Base-by-base conservation (phyloP, 108 stramenopile genomes). In the Chaetoceros muelleri region DNA sequence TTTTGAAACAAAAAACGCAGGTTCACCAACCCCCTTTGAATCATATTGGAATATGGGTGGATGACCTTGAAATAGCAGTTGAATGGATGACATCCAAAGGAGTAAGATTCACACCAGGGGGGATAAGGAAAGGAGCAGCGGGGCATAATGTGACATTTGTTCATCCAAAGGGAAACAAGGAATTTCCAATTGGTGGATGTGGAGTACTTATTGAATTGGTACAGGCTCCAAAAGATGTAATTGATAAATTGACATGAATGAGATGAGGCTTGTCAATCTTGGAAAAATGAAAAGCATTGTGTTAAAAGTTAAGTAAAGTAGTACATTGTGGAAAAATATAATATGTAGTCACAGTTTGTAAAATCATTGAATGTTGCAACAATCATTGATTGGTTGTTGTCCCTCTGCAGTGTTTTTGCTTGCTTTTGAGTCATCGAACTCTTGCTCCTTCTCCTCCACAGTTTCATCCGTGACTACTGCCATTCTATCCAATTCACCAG, bases 1-100 rank as follows among this genome's bases (percentile, higher is more conserved):
- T n/a, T n/a, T n/a, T n/a, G n/a, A n/a, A n/a, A n/a, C n/a, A n/a
- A n/a, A n/a, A n/a, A n/a, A 60, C 60, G 53, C 76, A 93, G 81
- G 95, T 97, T 2, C 95, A 97, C 57, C 46, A 75, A 3, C 98
- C 96, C 0, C 70, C 95, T 24, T 65, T 99, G 44, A 97, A 99
- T 71, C 98, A 99, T 65, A 76, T 99, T 57, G 98, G 98, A n/a
- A 52, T 99, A 2, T 99, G 98, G 98, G 85, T 99, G 10, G 94
- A 97, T 62, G 75, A 96, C 58, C 62, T 97, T 34, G 75, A 72
- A 45, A 70, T 62, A 10, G 89, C 90, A n/a, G 90, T 93, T 18
- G 59, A 74, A 31, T 89, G 88, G 87, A 89, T 99, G 75, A 58
- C 81, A 58, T 46, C 27, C 31, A 61, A 91, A 51, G 95, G 80